A percentile compares a stretch with the other conserved stretches of the same genome.
phyloP scores from a whole-genome alignment of 148 eudicot species.

The Silene uniflora region DNA sequence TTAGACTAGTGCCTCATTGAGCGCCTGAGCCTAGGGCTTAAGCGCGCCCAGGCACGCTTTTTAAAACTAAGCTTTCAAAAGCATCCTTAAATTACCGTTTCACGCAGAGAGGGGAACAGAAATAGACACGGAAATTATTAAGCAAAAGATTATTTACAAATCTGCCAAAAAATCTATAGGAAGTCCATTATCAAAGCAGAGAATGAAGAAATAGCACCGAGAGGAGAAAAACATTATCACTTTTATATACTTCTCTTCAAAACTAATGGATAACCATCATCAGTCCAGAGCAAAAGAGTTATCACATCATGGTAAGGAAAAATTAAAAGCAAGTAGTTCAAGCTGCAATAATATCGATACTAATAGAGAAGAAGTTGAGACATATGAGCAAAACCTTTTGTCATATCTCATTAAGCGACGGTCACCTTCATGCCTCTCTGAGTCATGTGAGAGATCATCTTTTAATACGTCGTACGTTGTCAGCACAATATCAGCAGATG shows the following conservation, averaged over 20 bases:
- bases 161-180: neutral
- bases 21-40: too few relatives aligned
- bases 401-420: slow-evolving; percentile 79
- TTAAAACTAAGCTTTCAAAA: neutral
- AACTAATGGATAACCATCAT: neutral
- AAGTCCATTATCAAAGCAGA: neutral
- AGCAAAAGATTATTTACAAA: neutral
- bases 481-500: slow-evolving; percentile 79
- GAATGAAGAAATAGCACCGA: neutral
- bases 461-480: slow-evolving; percentile 90
- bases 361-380: neutral
- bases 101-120: too few relatives aligned
- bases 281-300: neutral
- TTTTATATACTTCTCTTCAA: neutral
- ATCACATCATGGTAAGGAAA: neutral
- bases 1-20: too few relatives aligned
- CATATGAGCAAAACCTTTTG: slow-evolving; percentile 53
- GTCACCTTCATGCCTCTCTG: slow-evolving; percentile 94
- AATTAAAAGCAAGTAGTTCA: neutral
- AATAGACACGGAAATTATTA: neutral
- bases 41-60: neutral
- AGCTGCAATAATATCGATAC: neutral
- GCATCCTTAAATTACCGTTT: neutral
- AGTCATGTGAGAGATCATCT: slow-evolving; percentile 88
- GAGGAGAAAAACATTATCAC: neutral